Conservation (phyloP, 495 filamentous ascomycete genomes). For the Aspergillus cavernicola region DNA sequence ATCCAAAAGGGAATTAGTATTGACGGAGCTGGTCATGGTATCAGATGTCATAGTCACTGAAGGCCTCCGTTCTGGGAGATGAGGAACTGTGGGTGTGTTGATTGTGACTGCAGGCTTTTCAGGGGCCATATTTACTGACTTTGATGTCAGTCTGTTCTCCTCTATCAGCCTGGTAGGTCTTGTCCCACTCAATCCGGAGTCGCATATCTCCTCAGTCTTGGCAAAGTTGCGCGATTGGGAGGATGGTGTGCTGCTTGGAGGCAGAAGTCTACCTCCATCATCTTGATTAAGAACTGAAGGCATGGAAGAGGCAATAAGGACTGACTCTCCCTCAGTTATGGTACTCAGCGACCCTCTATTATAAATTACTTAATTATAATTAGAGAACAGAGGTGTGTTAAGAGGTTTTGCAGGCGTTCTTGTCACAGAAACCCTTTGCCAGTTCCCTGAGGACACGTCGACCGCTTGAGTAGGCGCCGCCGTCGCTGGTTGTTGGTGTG, state of each 20-base stretch:
- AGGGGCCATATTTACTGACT: constrained; percentile 1
- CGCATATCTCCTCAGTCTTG: constrained; percentile 1
- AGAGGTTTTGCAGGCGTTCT: background rate
- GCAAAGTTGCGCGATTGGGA: background rate
- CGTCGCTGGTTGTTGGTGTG: constrained; percentile 2
- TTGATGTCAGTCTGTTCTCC: background rate
- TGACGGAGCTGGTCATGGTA: background rate
- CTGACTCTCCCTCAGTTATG: background rate
- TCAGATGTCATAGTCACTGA: background rate
- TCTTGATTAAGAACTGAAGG: background rate
- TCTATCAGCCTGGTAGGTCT: background rate
- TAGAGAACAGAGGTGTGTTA: constrained; percentile 3
- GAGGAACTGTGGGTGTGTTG: background rate
- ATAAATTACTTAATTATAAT: background rate
- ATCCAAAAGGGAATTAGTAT: background rate
- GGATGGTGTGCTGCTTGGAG: background rate
- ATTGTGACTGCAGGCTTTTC: background rate
- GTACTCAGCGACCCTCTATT: background rate
- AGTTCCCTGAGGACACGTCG: background rate
- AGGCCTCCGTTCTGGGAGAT: background rate
- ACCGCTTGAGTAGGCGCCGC: constrained; percentile 3
- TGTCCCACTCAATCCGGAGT: background rate
- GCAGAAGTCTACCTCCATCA: constrained; percentile 1
- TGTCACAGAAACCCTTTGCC: background rate
- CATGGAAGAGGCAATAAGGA: background rate